phyloP scores from a whole-genome alignment of 83 land plant genomes.

The Larix sibirica region DNA sequence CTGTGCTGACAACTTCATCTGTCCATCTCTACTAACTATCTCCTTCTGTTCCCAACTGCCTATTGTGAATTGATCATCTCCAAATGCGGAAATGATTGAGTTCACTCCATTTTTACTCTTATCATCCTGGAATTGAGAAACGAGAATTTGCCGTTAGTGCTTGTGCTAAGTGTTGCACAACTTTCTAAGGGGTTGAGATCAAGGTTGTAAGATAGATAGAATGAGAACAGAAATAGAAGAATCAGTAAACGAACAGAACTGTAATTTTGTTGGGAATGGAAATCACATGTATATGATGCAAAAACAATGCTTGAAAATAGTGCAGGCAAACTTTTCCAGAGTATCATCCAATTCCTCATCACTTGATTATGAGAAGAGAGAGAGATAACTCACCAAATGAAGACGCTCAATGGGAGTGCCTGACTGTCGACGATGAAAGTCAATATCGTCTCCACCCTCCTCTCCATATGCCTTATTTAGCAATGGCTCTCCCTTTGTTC shows the following conservation, averaged over 20 bases:
- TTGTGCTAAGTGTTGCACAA: no score
- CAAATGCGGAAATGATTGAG: constrained; percentile 55
- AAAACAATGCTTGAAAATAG: no score
- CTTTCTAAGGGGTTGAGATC: no score
- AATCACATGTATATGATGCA: no score
- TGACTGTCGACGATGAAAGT: constrained; percentile 65
- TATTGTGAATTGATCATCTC: constrained; percentile 70
- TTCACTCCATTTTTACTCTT: constrained; percentile 5
- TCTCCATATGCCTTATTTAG: constrained; percentile 70
- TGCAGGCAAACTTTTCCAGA: no score
- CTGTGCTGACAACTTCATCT: constrained; percentile 60
- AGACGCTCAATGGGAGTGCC: constrained; percentile 55
- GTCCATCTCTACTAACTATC: constrained; percentile 68
- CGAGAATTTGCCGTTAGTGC: background rate
- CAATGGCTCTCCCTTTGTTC: constrained; percentile 74
- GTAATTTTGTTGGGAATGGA: no score
- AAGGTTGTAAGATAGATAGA: background rate
- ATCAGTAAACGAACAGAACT: no score
- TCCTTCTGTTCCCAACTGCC: constrained; percentile 78
- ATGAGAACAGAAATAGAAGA: background rate
- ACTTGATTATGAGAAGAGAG: background rate
- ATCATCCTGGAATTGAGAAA: constrained; percentile 13
- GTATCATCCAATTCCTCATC: no score
- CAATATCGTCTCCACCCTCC: constrained; percentile 88
- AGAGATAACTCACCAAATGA: constrained; percentile 33